Conservation (phyloP, 2,329 filamentous ascomycete species). For the Rugonectria rugulosa region DNA sequence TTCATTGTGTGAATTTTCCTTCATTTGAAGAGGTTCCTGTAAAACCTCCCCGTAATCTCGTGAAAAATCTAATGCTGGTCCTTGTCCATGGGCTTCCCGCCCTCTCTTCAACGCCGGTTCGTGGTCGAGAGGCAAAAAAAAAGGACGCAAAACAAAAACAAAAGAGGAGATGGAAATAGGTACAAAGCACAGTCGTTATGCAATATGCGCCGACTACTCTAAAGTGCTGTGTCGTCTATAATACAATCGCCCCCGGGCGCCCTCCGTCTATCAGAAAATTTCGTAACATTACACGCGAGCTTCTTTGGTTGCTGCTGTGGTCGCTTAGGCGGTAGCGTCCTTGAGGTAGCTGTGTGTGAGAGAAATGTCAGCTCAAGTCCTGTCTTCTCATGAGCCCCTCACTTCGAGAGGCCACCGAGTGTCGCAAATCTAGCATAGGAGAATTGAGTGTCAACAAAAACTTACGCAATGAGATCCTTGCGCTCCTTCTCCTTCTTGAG, state of each 20-base stretch:
- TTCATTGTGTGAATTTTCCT: constrained; percentile 4
- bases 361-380: constrained; percentile 35
- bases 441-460: constrained; percentile 39
- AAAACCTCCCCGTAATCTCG: not conserved
- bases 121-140: constrained; percentile 23
- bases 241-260: constrained; percentile 46
- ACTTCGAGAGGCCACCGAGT: no score
- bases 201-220: constrained; percentile 42
- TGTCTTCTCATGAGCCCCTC: constrained; percentile 1
- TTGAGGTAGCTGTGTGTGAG: constrained; percentile 65
- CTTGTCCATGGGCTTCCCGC: constrained; percentile 17
- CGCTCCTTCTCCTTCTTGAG: constrained; percentile 99
- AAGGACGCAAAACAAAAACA: constrained; percentile 33
- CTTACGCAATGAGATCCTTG: constrained; percentile 97
- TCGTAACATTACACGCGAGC: constrained; percentile 46
- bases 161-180: constrained; percentile 47
- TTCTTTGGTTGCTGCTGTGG: not conserved
- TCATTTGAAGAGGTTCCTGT: not conserved
- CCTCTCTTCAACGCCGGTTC: constrained; percentile 34
- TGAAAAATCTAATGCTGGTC: no score
- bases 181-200: constrained; percentile 43
- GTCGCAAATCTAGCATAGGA: not conserved
- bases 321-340: constrained; percentile 72
- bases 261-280: constrained; percentile 46
- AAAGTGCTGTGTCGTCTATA: constrained; percentile 46